A percentile compares a stretch with the other conserved stretches of the same genome.
Conservation (phyloP, 139 green algal species). For the Microglena sp. region DNA sequence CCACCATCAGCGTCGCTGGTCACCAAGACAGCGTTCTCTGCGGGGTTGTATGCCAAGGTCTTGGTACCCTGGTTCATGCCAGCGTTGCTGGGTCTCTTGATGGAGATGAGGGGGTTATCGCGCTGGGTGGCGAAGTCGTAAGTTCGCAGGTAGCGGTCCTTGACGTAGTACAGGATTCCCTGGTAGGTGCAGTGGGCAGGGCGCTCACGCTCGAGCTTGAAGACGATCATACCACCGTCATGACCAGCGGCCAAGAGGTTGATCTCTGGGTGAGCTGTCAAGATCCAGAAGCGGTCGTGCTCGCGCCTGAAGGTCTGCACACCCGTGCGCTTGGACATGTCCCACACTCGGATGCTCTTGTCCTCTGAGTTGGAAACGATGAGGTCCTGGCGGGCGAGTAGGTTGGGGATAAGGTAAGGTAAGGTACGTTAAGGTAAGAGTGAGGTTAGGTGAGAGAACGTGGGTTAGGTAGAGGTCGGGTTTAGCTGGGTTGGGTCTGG, state of each 20-base stretch:
- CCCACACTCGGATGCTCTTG: slow-evolving; percentile 97
- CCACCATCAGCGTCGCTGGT: slow-evolving; percentile 85
- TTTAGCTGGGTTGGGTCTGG: too few relatives aligned
- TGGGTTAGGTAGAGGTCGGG: not conserved
- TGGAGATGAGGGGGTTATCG: slow-evolving; percentile 86
- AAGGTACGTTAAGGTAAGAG: too few relatives aligned
- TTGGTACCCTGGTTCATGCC: slow-evolving; percentile 38
- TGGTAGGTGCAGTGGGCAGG: slow-evolving; percentile 80
- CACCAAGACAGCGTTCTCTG: slow-evolving; percentile 91
- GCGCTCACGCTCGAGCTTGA: slow-evolving; percentile 98
- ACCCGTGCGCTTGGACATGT: slow-evolving; percentile 95
- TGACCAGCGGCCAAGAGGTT: slow-evolving; percentile 98
- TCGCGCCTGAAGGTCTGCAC: slow-evolving; percentile 95
- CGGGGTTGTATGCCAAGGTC: slow-evolving; percentile 92
- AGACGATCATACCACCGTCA: slow-evolving; percentile 96
- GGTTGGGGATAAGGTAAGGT: too few relatives aligned
- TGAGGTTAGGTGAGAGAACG: not conserved
- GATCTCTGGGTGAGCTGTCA: slow-evolving; percentile 91
- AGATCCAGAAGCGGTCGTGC: slow-evolving; percentile 95
- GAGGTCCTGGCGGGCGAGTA: slow-evolving; percentile 66
- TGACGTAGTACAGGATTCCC: slow-evolving; percentile 91
- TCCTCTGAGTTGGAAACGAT: slow-evolving; percentile 98
- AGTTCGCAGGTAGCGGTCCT: slow-evolving; percentile 90
- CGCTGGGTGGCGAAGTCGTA: slow-evolving; percentile 81
- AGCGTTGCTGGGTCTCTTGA: slow-evolving; percentile 48